These are phyloP conservation scores for Fusarium staphyleae DNA, from an alignment of 2,329 filamentous ascomycete species.

Conservation along the genomic window DNA sequence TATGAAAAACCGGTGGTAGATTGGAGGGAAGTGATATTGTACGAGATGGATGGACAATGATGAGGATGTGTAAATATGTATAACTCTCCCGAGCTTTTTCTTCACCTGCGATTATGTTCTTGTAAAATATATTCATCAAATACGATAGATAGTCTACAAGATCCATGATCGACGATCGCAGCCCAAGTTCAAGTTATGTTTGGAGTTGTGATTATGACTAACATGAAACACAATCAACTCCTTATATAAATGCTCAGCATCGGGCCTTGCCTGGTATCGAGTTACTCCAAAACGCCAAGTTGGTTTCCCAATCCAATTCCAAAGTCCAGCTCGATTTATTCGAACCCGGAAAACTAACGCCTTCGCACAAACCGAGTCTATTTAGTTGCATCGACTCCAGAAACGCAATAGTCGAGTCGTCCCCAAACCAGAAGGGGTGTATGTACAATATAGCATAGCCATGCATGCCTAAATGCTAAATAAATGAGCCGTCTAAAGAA, in stretches of 20 bases:
- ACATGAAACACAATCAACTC: neutral
- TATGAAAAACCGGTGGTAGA: neutral
- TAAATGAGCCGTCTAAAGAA: constrained; percentile 2
- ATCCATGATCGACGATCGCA: too few relatives aligned
- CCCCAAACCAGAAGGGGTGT: neutral
- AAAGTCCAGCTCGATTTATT: neutral
- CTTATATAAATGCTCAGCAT: constrained; percentile 13
- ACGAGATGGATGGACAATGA: constrained; percentile 7
- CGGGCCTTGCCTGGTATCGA: constrained; percentile 23
- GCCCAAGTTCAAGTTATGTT: too few relatives aligned
- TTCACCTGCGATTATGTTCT: neutral
- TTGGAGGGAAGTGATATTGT: neutral
- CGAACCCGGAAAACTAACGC: constrained; percentile 2
- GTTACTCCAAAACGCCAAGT: constrained; percentile 24
- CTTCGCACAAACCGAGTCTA: constrained; percentile 14
- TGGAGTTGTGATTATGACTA: too few relatives aligned
- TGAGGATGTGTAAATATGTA: constrained; percentile 26
- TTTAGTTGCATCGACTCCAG: neutral
- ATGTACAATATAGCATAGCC: constrained; percentile 15
- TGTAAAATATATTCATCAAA: constrained; percentile 20
- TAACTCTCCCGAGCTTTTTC: constrained; percentile 14
- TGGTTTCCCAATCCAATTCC: neutral
- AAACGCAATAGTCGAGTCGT: neutral
- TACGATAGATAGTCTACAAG: neutral
- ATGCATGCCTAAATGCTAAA: constrained; percentile 2